Evolutionary conservation across 176 grass and related monocot genomes (phyloP).

Genomic region (Triticum dicoccoides): DNA sequence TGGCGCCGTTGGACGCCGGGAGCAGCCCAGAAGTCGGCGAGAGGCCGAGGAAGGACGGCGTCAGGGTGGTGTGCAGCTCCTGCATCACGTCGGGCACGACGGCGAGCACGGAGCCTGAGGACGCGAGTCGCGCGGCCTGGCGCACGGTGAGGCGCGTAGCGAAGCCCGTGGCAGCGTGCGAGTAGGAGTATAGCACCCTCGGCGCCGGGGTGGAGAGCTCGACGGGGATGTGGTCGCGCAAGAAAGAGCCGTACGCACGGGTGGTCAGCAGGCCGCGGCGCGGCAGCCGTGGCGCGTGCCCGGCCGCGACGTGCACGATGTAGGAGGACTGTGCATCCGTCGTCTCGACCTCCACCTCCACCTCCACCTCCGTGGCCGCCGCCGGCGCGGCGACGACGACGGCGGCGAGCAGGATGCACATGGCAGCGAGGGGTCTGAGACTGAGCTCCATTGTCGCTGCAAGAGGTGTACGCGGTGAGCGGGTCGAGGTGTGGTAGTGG

Average conservation of each 20-base stretch:
- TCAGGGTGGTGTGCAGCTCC: conserved; percentile 38
- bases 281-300: background rate
- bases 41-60: conserved; percentile 52
- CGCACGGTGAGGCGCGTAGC: conserved; percentile 31
- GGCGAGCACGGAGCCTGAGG: conserved; percentile 31
- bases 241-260: background rate
- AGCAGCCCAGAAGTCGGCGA: conserved; percentile 34
- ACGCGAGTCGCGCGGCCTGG: conserved; percentile 41
- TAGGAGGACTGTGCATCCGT: background rate
- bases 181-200: conserved; percentile 29
- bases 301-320: background rate
- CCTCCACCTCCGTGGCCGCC: background rate
- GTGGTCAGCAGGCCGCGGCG: background rate
- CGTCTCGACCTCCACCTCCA: background rate
- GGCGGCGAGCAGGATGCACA: background rate
- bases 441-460: background rate
- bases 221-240: background rate
- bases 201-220: background rate
- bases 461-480: background rate
- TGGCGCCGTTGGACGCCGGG: conserved; percentile 16
- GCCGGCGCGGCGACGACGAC: background rate
- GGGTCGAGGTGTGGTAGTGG: no score
- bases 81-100: conserved; percentile 22
- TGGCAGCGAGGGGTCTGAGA: background rate
- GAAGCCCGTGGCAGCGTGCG: conserved; percentile 36